phyloP scores from a whole-genome alignment of 257 asterid species.

The Solanum appendiculatum region DNA sequence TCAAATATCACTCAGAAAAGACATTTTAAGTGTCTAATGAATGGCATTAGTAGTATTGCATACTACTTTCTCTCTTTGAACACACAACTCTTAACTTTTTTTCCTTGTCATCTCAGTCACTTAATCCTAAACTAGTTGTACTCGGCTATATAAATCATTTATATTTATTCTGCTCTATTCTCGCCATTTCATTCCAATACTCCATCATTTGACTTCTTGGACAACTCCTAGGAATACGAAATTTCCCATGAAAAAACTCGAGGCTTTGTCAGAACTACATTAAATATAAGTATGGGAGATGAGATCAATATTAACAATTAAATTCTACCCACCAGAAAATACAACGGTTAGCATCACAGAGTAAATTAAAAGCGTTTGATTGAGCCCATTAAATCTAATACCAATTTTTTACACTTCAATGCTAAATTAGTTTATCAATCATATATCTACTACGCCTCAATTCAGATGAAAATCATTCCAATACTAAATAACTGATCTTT shows the following conservation, averaged over 20 bases:
- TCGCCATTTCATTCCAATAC: neutral
- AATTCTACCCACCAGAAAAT: neutral
- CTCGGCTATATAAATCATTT: neutral
- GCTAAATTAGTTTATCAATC: neutral
- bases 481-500: neutral
- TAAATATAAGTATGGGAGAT: neutral
- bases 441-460: neutral
- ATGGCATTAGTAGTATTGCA: neutral
- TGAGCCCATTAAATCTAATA: neutral
- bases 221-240: neutral
- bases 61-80: neutral
- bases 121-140: neutral
- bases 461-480: neutral
- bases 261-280: neutral
- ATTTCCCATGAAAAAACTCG: neutral
- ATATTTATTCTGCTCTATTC: neutral
- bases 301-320: neutral
- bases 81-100: neutral
- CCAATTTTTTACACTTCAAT: neutral
- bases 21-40: neutral
- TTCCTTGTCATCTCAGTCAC: neutral
- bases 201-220: neutral
- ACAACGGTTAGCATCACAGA: neutral
- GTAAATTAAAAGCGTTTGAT: neutral
- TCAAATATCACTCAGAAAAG: neutral